These are phyloP conservation scores for Massospora cicadina DNA, from an alignment of 371 early-diverging fungal species.

Conservation along the genomic window DNA sequence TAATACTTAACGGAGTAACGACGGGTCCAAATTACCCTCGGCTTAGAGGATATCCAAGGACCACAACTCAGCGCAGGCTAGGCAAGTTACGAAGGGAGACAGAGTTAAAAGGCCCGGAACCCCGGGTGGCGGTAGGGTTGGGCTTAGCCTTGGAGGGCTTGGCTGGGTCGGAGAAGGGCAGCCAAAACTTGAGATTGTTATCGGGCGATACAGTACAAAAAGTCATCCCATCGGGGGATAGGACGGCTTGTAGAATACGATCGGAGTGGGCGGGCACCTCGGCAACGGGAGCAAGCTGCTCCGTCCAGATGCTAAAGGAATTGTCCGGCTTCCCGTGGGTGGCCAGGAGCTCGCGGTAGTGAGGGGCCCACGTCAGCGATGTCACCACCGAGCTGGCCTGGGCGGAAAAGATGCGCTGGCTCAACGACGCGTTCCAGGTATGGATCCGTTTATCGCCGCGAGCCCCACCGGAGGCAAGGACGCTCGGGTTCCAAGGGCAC, in stretches of 20 bases:
- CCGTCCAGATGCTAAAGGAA: slow-evolving; percentile 77
- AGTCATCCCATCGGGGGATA: slow-evolving; percentile 85
- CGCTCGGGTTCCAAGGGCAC: slow-evolving; percentile 92
- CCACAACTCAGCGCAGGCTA: too few species aligned
- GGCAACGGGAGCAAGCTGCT: slow-evolving; percentile 51
- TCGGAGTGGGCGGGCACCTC: slow-evolving; percentile 74
- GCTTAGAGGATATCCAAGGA: too few species aligned
- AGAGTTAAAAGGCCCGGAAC: too few species aligned
- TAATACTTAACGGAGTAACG: too few species aligned
- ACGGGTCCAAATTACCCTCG: too few species aligned
- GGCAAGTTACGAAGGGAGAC: too few species aligned
- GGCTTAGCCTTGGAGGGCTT: too few species aligned
- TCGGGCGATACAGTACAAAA: slow-evolving; percentile 88
- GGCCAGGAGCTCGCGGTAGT: slow-evolving; percentile 82
- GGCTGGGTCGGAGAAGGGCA: not conserved
- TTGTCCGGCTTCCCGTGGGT: slow-evolving; percentile 88
- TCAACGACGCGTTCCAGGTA: slow-evolving; percentile 86
- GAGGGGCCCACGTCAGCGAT: slow-evolving; percentile 73
- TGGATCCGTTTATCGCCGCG: slow-evolving; percentile 78
- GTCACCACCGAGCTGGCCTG: slow-evolving; percentile 89
- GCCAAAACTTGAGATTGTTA: slow-evolving; percentile 96
- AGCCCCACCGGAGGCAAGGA: slow-evolving; percentile 96
- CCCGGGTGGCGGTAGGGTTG: too few species aligned
- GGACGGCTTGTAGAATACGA: slow-evolving; percentile 73
- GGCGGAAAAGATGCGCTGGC: slow-evolving; percentile 14